A percentile compares a stretch with the other conserved stretches of the same genome.
phyloP scores from a whole-genome alignment of 805 yeast species.

The Sungouiella thailandica region DNA sequence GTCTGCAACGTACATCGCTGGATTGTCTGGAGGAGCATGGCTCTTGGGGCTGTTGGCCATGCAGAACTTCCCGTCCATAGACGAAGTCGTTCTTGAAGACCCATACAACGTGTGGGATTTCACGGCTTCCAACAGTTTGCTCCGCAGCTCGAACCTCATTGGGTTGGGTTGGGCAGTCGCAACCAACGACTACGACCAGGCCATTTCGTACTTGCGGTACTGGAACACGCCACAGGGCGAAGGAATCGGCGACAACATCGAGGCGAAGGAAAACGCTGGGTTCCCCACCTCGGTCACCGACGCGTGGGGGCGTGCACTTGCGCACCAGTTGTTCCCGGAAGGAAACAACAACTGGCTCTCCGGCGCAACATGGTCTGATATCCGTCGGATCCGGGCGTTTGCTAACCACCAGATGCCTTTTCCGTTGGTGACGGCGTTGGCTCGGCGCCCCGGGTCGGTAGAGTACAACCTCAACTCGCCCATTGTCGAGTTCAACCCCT shows the following conservation, averaged over 20 bases:
- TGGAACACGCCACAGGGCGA: slow-evolving; percentile 34
- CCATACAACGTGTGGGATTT: slow-evolving; percentile 33
- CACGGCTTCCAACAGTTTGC: slow-evolving; percentile 23
- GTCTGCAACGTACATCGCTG: slow-evolving; percentile 64
- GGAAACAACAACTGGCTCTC: slow-evolving; percentile 23
- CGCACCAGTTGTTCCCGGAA: slow-evolving; percentile 54
- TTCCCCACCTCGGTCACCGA: slow-evolving; percentile 66
- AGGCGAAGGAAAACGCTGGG: slow-evolving; percentile 50
- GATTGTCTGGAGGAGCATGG: slow-evolving; percentile 87
- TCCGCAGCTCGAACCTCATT: slow-evolving; percentile 16
- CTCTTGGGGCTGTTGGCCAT: slow-evolving; percentile 60
- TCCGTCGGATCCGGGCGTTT: slow-evolving; percentile 23
- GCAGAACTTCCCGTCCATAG: slow-evolving; percentile 71
- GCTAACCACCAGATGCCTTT: slow-evolving; percentile 37
- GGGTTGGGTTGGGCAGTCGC: slow-evolving; percentile 17
- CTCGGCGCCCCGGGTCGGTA: slow-evolving; percentile 29
- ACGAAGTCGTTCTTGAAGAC: slow-evolving; percentile 42
- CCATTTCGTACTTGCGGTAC: slow-evolving; percentile 25
- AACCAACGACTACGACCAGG: slow-evolving; percentile 19
- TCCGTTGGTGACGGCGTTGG: slow-evolving; percentile 34
- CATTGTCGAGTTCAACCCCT: slow-evolving; percentile 37
- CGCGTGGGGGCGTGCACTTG: slow-evolving; percentile 73
- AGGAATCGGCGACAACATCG: slow-evolving; percentile 48
- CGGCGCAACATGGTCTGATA: slow-evolving; percentile 30
- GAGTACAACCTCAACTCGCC: slow-evolving; percentile 33